A percentile compares a stretch with the other conserved stretches of the same genome.
phyloP scores from a whole-genome alignment of 768 basidiomycete genomes.

The Boletales sp. region DNA sequence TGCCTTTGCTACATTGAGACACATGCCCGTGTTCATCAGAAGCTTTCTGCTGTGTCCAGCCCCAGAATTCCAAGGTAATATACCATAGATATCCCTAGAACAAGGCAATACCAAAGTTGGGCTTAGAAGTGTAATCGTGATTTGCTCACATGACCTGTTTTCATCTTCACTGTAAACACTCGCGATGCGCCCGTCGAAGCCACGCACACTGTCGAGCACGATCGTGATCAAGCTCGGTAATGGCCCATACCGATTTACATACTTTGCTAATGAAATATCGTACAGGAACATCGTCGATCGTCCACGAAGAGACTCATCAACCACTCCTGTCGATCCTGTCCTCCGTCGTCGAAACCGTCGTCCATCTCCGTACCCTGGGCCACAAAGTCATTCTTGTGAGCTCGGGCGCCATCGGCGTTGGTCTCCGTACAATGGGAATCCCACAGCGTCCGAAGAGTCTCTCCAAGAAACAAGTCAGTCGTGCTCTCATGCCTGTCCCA shows the following conservation, averaged over 20 bases:
- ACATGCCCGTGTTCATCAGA: too few relatives aligned
- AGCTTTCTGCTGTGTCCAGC: too few relatives aligned
- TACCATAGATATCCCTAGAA: too few relatives aligned
- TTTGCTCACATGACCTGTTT: too few relatives aligned
- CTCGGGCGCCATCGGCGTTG: conserved; percentile 97
- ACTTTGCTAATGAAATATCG: conserved; percentile 7
- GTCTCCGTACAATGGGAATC: conserved; percentile 87
- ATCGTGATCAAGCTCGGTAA: conserved; percentile 86
- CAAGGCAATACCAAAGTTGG: too few relatives aligned
- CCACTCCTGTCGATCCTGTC: conserved; percentile 90
- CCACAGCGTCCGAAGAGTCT: conserved; percentile 77
- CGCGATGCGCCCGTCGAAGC: conserved; percentile 17
- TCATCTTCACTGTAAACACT: too few relatives aligned
- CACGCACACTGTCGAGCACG: conserved; percentile 43
- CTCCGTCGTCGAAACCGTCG: conserved; percentile 86
- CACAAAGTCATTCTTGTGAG: conserved; percentile 95
- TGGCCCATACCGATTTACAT: conserved; percentile 10
- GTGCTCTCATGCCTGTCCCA: background rate
- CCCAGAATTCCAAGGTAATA: too few relatives aligned
- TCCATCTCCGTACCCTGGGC: conserved; percentile 69
- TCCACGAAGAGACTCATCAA: conserved; percentile 90
- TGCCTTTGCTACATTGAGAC: too few relatives aligned
- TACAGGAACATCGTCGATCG: conserved; percentile 89
- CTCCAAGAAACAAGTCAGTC: conserved; percentile 83
- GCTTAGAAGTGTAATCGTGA: too few relatives aligned